phyloP scores from a whole-genome alignment of 352 stramenopile genomes.

The Pythium myriotylum region DNA sequence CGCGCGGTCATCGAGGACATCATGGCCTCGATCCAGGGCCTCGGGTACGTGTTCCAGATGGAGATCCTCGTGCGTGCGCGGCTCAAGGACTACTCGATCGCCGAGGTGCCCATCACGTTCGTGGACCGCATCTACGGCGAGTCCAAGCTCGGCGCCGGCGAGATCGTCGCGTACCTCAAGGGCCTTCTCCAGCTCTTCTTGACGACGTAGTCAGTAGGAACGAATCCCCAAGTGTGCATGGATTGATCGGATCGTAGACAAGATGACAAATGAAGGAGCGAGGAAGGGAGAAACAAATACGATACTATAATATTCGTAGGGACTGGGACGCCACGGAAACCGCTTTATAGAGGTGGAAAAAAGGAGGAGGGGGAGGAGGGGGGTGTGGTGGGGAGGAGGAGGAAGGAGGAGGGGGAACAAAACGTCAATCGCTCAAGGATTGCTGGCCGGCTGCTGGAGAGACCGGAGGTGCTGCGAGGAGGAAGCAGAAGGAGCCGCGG shows the following conservation, averaged over 20 bases:
- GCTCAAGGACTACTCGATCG: conserved; percentile 91
- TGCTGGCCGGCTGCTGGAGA: background rate
- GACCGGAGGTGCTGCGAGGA: conserved; percentile 4
- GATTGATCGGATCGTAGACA: too few relatives aligned
- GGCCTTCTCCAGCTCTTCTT: conserved; percentile 96
- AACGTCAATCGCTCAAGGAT: conserved; percentile 6
- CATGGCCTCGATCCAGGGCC: conserved; percentile 86
- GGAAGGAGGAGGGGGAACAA: background rate
- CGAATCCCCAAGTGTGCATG: too few relatives aligned
- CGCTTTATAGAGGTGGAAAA: background rate
- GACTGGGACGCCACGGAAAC: background rate
- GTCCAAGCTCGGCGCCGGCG: conserved; percentile 96
- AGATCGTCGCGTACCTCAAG: conserved; percentile 98
- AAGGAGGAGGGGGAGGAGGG: background rate
- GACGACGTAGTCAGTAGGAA: conserved; percentile 77
- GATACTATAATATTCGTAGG: conserved; percentile 26
- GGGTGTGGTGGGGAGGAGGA: background rate
- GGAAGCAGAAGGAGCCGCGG: background rate
- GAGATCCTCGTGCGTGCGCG: conserved; percentile 97
- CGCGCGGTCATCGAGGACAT: conserved; percentile 94
- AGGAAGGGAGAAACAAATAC: conserved; percentile 14
- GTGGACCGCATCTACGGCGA: conserved; percentile 99
- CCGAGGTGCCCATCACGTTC: conserved; percentile 97
- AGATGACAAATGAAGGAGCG: background rate
- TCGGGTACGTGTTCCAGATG: conserved; percentile 99